Percentiles rank a stretch among this genome's conserved stretches.
These are phyloP conservation scores for Dorcoceras hygrometricum DNA, from an alignment of 257 asterid species.

Conservation along the genomic window DNA sequence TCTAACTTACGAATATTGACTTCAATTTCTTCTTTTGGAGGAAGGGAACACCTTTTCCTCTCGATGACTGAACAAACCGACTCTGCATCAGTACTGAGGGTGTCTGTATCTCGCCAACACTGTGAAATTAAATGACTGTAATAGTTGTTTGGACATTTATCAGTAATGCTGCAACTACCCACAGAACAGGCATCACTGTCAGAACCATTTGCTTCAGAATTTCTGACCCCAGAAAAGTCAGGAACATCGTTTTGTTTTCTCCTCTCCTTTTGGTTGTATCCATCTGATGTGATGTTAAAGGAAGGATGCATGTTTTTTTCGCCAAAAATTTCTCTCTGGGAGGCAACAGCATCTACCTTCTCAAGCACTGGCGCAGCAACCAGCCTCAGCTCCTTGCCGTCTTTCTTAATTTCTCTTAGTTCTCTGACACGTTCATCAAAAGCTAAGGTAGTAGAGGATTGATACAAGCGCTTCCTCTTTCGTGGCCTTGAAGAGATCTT, in stretches of 20 bases:
- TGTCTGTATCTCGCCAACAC: constrained; percentile 39
- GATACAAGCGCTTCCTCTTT: constrained; percentile 48
- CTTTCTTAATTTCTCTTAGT: constrained; percentile 46
- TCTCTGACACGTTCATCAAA: constrained; percentile 37
- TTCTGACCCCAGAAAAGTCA: constrained; percentile 35
- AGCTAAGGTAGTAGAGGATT: constrained; percentile 45
- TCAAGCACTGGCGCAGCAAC: constrained; percentile 33
- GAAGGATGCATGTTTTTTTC: constrained; percentile 47
- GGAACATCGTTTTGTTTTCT: constrained; percentile 31
- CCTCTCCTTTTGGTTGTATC: constrained; percentile 43
- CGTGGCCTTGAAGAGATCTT: constrained; percentile 40
- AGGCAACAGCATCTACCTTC: constrained; percentile 72
- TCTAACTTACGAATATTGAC: constrained; percentile 65
- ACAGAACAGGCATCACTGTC: constrained; percentile 67
- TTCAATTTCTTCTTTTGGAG: constrained; percentile 52
- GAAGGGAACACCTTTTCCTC: constrained; percentile 40
- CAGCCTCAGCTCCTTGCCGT: constrained; percentile 34
- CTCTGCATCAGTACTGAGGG: constrained; percentile 61
- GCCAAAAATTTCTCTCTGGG: constrained; percentile 51
- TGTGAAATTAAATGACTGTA: constrained; percentile 29
- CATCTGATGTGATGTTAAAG: constrained; percentile 41
- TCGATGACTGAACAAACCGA: constrained; percentile 44
- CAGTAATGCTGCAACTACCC: constrained; percentile 78
- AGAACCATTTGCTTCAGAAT: constrained; percentile 37
- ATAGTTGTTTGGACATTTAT: constrained; percentile 36